Conservation (phyloP, 352 stramenopile species). For the Pythium scleroteichum region DNA sequence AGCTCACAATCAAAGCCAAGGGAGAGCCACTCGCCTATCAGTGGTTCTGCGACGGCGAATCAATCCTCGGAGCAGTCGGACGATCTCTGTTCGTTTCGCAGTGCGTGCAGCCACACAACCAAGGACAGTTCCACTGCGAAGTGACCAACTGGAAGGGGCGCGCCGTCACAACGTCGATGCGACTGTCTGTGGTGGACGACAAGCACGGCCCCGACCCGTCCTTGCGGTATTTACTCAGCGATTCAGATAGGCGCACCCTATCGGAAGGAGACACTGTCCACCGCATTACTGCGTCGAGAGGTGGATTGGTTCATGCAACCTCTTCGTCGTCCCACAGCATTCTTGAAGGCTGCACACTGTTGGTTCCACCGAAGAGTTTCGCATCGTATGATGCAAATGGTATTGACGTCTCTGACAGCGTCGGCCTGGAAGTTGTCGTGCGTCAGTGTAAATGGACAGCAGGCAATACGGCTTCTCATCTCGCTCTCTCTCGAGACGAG, state of each 20-base stretch:
- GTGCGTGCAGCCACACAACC: constrained; percentile 54
- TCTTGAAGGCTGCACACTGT: constrained; percentile 34
- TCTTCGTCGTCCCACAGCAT: background rate
- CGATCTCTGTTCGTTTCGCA: constrained; percentile 52
- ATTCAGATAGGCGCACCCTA: constrained; percentile 19
- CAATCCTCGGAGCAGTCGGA: constrained; percentile 44
- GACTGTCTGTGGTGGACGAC: constrained; percentile 53
- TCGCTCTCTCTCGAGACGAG: constrained; percentile 23
- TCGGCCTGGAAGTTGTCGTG: constrained; percentile 55
- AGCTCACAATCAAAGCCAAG: constrained; percentile 50
- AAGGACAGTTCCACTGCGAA: constrained; percentile 60
- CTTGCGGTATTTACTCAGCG: constrained; percentile 39
- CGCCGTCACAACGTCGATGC: constrained; percentile 33
- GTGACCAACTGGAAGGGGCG: constrained; percentile 54
- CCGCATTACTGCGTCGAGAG: constrained; percentile 39
- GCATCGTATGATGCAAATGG: constrained; percentile 40
- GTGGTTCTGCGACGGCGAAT: constrained; percentile 46
- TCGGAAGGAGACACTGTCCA: constrained; percentile 19
- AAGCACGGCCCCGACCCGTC: constrained; percentile 38
- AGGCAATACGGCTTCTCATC: background rate
- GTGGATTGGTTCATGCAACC: constrained; percentile 33
- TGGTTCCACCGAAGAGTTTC: constrained; percentile 59
- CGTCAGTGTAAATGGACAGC: background rate
- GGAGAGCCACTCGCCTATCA: constrained; percentile 73
- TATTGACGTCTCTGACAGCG: constrained; percentile 45